Percentiles rank a stretch among this genome's conserved stretches.
These are phyloP conservation scores for Hypoxylon sp. DNA, from an alignment of 2,329 filamentous ascomycete species.

Conservation along the genomic window DNA sequence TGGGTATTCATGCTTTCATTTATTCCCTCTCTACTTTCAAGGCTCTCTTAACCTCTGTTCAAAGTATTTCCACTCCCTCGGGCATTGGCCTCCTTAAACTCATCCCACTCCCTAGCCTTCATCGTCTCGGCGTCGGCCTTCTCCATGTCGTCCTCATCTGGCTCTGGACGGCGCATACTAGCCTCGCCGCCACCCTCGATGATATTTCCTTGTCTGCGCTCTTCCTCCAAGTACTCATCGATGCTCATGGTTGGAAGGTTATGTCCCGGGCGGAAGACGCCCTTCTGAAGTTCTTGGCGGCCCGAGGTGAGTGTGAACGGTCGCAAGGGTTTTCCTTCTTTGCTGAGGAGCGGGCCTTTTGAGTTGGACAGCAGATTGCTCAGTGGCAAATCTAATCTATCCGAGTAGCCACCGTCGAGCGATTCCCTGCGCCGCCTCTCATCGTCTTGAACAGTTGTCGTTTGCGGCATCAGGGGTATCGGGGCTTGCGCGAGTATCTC, in stretches of 20 bases:
- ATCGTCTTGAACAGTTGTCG: slow-evolving; percentile 57
- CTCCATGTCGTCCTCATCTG: slow-evolving; percentile 91
- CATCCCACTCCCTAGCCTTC: slow-evolving; percentile 95
- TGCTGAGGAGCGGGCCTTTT: slow-evolving; percentile 78
- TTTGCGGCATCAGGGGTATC: slow-evolving; percentile 53
- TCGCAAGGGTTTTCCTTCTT: slow-evolving; percentile 82
- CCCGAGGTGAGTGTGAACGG: slow-evolving; percentile 87
- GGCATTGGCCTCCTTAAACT: slow-evolving; percentile 89
- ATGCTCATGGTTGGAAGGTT: slow-evolving; percentile 97
- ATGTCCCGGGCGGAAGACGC: slow-evolving; percentile 90
- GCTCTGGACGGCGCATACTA: slow-evolving; percentile 70
- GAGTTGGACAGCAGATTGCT: slow-evolving; percentile 57
- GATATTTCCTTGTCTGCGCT: slow-evolving; percentile 82
- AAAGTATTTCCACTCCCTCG: slow-evolving; percentile 84
- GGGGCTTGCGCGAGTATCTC: slow-evolving; percentile 82
- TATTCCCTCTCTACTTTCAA: background rate
- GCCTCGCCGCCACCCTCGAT: slow-evolving; percentile 89
- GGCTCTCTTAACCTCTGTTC: slow-evolving; percentile 67
- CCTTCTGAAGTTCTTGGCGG: slow-evolving; percentile 76
- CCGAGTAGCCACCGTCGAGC: slow-evolving; percentile 65
- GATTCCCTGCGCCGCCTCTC: slow-evolving; percentile 50
- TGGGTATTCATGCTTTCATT: background rate
- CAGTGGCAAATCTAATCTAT: slow-evolving; percentile 74
- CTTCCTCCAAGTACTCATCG: slow-evolving; percentile 96
- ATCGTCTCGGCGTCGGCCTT: slow-evolving; percentile 88